Conservation (phyloP, 176 grass and related monocot species). For the maize (Zea mays) region Zm-B73-REFERENCE-NAM-5.0 NC_050105.1:136696001-136696500, state of each 20-base stretch:
- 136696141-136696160: conserved; percentile 13
- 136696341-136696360: conserved; percentile 4
- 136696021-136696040: neutral
- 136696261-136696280: neutral
- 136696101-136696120: conserved; percentile 26
- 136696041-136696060: neutral
- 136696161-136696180: conserved; percentile 12
- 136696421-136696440: conserved; percentile 16
- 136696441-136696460: conserved; percentile 30
- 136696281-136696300: neutral
- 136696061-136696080: neutral
- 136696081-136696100: conserved; percentile 20
- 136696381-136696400: conserved; percentile 9
- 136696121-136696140: neutral
- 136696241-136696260: conserved; percentile 19
- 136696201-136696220: conserved; percentile 22
- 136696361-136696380: conserved; percentile 17
- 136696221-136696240: conserved; percentile 25
- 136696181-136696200: conserved; percentile 33
- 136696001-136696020: conserved; percentile 5
- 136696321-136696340: neutral
- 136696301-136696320: conserved; percentile 19
- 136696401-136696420: conserved; percentile 1
- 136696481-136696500: conserved; percentile 14
- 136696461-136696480: conserved; percentile 16